phyloP scores from a whole-genome alignment of 805 yeast species.

The Cyberlindnera petersonii region DNA sequence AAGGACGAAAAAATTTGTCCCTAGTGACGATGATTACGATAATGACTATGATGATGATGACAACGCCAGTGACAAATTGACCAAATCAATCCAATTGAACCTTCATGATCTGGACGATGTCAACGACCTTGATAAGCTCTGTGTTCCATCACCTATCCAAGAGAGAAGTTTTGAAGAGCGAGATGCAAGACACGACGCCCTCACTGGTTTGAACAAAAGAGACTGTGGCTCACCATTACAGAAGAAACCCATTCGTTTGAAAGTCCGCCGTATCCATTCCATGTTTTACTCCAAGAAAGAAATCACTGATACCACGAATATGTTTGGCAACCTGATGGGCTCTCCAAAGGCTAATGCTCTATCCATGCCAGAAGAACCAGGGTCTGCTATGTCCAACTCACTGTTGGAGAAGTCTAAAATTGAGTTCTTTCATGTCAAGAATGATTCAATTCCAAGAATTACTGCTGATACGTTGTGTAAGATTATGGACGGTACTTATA shows the following conservation, averaged over 20 bases:
- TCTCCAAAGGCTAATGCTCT: conserved; percentile 14
- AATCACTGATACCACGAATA: conserved; percentile 35
- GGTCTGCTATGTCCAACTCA: conserved; percentile 13
- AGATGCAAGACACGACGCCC: conserved; percentile 10
- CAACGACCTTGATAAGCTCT: conserved; percentile 22
- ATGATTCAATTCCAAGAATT: conserved; percentile 71
- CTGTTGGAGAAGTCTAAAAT: conserved; percentile 32
- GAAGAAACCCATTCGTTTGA: conserved; percentile 29
- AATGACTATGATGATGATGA: conserved; percentile 12
- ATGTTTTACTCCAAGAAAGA: conserved; percentile 61
- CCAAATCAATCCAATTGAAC: conserved; percentile 5
- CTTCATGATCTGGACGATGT: conserved; percentile 12
- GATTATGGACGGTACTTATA: conserved; percentile 53
- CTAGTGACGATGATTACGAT: conserved; percentile 12
- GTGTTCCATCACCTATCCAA: conserved; percentile 28
- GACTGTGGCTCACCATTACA: conserved; percentile 40
- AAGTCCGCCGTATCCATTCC: conserved; percentile 60
- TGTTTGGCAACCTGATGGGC: conserved; percentile 27
- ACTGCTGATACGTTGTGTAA: conserved; percentile 52
- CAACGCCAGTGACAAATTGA: conserved; percentile 8
- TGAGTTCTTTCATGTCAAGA: conserved; percentile 40
- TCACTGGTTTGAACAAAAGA: conserved; percentile 23
- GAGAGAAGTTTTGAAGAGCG: conserved; percentile 17
- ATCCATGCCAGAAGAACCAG: conserved; percentile 14
- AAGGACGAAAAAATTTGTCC: conserved; percentile 3